These are phyloP conservation scores for Chloromonas sp. DNA, from an alignment of 163 green algal species.

Conservation along the genomic window DNA sequence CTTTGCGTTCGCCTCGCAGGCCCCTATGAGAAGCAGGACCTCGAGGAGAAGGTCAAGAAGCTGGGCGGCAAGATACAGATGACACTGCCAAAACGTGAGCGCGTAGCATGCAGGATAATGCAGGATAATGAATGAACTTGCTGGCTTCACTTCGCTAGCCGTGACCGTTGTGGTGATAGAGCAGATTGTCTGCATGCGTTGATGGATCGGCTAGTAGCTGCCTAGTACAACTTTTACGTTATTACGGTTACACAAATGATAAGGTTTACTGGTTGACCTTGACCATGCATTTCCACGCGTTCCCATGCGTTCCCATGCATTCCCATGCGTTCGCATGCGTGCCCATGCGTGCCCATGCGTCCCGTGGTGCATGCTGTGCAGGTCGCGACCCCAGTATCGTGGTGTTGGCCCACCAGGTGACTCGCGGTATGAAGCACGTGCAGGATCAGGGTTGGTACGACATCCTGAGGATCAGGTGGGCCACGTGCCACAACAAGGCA, in stretches of 20 bases:
- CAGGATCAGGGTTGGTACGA: not conserved
- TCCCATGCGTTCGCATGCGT: not conserved
- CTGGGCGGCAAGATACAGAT: not conserved
- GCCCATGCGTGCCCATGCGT: not conserved
- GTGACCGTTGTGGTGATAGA: not conserved
- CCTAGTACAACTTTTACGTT: too few species aligned
- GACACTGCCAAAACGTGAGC: not conserved
- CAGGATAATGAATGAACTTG: not conserved
- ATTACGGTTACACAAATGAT: too few species aligned
- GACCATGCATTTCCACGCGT: not conserved
- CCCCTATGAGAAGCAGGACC: not conserved
- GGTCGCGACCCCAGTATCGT: not conserved
- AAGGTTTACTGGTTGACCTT: too few species aligned
- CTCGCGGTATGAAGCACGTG: not conserved
- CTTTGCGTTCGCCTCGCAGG: not conserved
- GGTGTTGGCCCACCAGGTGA: not conserved
- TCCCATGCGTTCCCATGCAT: not conserved
- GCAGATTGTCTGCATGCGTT: not conserved
- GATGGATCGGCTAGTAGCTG: not conserved
- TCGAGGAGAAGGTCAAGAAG: not conserved
- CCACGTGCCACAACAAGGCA: too few species aligned
- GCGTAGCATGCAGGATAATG: not conserved
- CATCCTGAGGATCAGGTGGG: not conserved
- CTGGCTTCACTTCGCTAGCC: not conserved
- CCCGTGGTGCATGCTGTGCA: not conserved